Conservation (phyloP, 768 basidiomycete species). For the Plicaturopsis crispa region DNA sequence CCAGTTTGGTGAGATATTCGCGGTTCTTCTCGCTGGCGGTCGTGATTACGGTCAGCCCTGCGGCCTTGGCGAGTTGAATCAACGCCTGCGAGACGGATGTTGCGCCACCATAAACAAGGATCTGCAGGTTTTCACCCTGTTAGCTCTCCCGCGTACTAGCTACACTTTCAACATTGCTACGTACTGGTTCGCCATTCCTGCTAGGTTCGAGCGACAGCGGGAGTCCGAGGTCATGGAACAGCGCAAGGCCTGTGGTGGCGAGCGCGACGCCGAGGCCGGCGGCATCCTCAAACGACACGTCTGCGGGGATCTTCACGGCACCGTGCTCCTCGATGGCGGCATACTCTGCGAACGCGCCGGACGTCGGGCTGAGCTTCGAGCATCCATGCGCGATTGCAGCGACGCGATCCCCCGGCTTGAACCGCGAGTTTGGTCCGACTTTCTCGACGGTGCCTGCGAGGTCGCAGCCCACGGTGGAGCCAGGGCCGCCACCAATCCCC, state of each 20-base stretch:
- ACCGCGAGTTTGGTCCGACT: conserved; percentile 10
- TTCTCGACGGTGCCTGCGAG: conserved; percentile 16
- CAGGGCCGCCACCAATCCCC: background rate
- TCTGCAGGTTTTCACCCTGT: no score
- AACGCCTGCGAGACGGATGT: conserved; percentile 24
- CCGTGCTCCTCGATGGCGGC: conserved; percentile 8
- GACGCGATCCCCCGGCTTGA: conserved; percentile 13
- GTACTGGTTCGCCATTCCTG: no score
- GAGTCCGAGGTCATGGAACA: conserved; percentile 4
- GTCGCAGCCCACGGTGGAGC: conserved; percentile 15
- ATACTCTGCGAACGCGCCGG: conserved; percentile 14
- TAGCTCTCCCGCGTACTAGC: no score
- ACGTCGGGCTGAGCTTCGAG: background rate
- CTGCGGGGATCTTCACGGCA: conserved; percentile 14
- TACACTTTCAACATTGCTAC: no score
- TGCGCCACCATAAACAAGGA: conserved; percentile 12
- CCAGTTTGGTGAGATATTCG: conserved; percentile 26
- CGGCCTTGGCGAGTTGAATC: conserved; percentile 31
- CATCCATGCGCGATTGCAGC: conserved; percentile 12
- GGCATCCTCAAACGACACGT: conserved; percentile 14
- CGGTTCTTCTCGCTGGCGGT: conserved; percentile 33
- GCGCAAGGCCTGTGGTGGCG: conserved; percentile 4
- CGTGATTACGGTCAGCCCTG: conserved; percentile 36
- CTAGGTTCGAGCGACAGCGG: conserved; percentile 1
- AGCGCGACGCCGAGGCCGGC: conserved; percentile 5